Percentiles rank a stretch among this genome's conserved stretches.
phyloP scores from a whole-genome alignment of 2,329 filamentous ascomycete species.

The Cladosporium austrohemisphaericum region DNA sequence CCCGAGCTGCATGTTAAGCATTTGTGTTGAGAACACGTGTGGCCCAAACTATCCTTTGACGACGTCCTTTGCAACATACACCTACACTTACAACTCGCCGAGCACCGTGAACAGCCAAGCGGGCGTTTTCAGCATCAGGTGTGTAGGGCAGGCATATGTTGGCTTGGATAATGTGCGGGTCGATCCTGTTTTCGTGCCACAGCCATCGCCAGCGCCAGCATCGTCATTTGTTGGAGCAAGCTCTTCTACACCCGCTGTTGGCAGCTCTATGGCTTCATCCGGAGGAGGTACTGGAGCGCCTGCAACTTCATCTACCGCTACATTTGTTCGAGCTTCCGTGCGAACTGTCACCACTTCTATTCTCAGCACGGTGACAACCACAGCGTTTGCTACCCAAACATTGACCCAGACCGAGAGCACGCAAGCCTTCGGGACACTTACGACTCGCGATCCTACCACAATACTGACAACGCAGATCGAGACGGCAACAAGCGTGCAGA shows the following conservation, averaged over 20 bases:
- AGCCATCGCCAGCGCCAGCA: not conserved
- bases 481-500: not conserved
- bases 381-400: not conserved
- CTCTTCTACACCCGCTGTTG: too few relatives aligned
- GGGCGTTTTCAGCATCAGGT: not conserved
- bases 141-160: not conserved
- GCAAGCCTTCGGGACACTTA: not conserved
- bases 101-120: not conserved
- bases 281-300: too few relatives aligned
- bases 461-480: not conserved
- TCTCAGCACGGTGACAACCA: not conserved
- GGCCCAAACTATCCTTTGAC: not conserved
- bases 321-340: not conserved
- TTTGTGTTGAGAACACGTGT: not conserved
- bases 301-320: too few relatives aligned
- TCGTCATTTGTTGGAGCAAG: not conserved
- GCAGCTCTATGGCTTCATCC: too few relatives aligned
- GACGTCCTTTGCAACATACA: not conserved
- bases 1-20: not conserved
- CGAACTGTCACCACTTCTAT: not conserved
- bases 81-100: not conserved
- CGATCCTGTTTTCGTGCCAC: not conserved
- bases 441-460: not conserved
- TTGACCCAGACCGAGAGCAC: not conserved
- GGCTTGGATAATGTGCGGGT: not conserved